Base-by-base conservation (phyloP, 2,329 filamentous ascomycete genomes). In the Exutisphaerella laricina region DNA sequence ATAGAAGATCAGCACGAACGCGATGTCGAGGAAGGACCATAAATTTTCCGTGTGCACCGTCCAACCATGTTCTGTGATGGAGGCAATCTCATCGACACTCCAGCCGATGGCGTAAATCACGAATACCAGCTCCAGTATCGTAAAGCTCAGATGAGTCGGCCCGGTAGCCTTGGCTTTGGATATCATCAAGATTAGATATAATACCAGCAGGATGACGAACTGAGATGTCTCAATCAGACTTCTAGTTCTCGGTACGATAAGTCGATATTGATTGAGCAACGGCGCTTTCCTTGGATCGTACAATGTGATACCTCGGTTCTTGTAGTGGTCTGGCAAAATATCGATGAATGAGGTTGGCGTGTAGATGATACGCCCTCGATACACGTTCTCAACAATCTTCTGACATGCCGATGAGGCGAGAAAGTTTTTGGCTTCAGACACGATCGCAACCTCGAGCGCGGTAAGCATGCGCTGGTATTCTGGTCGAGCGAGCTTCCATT, bases 11-110 rank as follows among this genome's bases (percentile, higher is more conserved):
- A 73, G 56, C n/a, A 80, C 76, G 57, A 90, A 94, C 4, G 79
- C 79, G 34, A 90, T 80, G 60, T 92, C 87, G 12, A 94, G 74
- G 57, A 94, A 92, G 0, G 85, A 88, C 87, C 87, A 94, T 3
- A 94, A 69, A 55, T 92, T 90, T 61, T 94, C 85, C 0, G 86
- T 88, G 58, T 92, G 89, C 1, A 92, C 86, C 45, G 79, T 78
- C 85, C 85, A 80, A 37, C 77, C 73, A 59, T 92, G 86, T 51
- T 86, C 85, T 12, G 87, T 63, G 20, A 88, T 82, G 0, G 84
- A 86, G 1, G 84, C 82, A 56, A 87, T 78, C 57, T 88, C 84
- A 59, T 90, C 85, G 22, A 89, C 67, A 2, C 79, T 79, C 86
- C 87, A 92, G 13, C 87, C 87, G 48, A 82, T 77, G 1, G 81